Percentiles rank a stretch among this genome's conserved stretches.
phyloP scores from a whole-genome alignment of 495 filamentous ascomycete genomes.

The Talaromyces stipitatus region DNA sequence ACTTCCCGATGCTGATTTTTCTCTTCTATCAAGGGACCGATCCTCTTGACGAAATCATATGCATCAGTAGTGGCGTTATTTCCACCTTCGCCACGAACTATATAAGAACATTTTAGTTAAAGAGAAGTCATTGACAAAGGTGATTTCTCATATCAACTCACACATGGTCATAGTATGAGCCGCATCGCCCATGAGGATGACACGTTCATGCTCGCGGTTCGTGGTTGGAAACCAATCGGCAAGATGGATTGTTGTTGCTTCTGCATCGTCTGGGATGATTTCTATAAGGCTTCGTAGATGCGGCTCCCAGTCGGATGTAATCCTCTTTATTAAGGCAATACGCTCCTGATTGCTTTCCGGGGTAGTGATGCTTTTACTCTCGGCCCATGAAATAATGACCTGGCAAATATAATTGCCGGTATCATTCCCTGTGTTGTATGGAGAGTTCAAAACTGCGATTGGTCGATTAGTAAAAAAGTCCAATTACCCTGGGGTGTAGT shows the following conservation, averaged over 20 bases:
- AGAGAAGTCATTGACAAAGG: constrained; percentile 9
- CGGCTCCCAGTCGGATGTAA: constrained; percentile 47
- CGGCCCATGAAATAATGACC: constrained; percentile 47
- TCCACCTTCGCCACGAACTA: constrained; percentile 49
- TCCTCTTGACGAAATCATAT: constrained; percentile 23
- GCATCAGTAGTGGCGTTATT: constrained; percentile 53
- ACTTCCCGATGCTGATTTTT: not conserved
- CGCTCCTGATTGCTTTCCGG: constrained; percentile 32
- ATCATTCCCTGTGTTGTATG: constrained; percentile 31
- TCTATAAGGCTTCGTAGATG: constrained; percentile 44
- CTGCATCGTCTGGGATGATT: constrained; percentile 36
- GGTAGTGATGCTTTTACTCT: constrained; percentile 27
- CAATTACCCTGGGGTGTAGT: no score
- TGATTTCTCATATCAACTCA: constrained; percentile 18
- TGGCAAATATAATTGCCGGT: constrained; percentile 38
- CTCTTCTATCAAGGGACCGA: constrained; percentile 3
- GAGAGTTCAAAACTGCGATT: constrained; percentile 40
- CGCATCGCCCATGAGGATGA: constrained; percentile 43
- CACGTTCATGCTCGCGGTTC: constrained; percentile 29
- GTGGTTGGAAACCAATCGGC: constrained; percentile 47
- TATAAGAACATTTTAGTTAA: not conserved
- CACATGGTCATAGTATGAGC: constrained; percentile 54
- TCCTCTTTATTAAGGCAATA: constrained; percentile 41
- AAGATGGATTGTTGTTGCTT: constrained; percentile 42
- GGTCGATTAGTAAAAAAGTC: no score